Conservation (phyloP, 2,329 filamentous ascomycete genomes). For the Xylaria sp. region DNA sequence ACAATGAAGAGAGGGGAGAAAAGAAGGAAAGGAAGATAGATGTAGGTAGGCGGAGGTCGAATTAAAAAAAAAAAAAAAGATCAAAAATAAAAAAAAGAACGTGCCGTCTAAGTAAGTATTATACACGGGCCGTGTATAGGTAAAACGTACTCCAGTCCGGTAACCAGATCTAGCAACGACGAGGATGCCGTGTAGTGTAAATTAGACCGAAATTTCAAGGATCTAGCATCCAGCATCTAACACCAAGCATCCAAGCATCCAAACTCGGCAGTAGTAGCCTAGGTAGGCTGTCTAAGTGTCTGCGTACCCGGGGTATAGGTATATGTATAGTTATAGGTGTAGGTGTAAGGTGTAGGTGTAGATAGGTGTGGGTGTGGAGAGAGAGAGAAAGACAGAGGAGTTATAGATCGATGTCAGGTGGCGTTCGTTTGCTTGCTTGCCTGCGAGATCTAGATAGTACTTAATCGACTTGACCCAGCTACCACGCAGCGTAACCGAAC, state of each 20-base stretch:
- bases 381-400: neutral
- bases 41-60: neutral
- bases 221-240: conserved; percentile 29
- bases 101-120: conserved; percentile 18
- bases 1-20: neutral
- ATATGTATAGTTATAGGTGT: neutral
- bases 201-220: conserved; percentile 35
- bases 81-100: conserved; percentile 8
- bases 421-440: conserved; percentile 23
- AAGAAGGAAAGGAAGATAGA: conserved; percentile 7
- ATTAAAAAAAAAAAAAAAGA: neutral
- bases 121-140: conserved; percentile 18
- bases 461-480: conserved; percentile 18
- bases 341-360: conserved; percentile 4
- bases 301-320: neutral
- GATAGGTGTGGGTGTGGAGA: conserved; percentile 1
- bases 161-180: conserved; percentile 17
- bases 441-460: conserved; percentile 20
- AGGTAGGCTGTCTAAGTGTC: conserved; percentile 19
- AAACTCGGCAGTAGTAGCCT: conserved; percentile 30
- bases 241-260: conserved; percentile 11
- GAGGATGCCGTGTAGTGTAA: conserved; percentile 30
- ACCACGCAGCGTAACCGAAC: conserved; percentile 23
- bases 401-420: conserved; percentile 33
- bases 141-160: neutral